Evolutionary conservation across 2,329 filamentous ascomycete species (phyloP), one percentile per base, ranked within the genome.

Genomic region (Mollisia scopiformis): DNA sequence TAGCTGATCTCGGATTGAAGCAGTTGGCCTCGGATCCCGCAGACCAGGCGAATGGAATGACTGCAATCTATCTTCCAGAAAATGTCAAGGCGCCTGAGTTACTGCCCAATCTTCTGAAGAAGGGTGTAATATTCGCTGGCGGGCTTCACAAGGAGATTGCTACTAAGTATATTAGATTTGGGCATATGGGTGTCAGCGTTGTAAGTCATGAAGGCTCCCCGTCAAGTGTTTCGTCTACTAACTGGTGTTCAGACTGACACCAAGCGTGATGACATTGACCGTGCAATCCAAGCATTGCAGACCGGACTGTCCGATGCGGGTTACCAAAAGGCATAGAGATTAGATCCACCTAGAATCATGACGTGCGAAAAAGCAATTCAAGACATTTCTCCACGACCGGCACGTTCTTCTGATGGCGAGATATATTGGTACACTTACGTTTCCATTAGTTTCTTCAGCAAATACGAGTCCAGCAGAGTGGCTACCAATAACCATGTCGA

Each of bases 1-100:
- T 97, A 55, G 79, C 86, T 5, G 89, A 90, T 55, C 82, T 98
- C 35, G 95, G 95, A 3, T 83, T 99, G 62, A 90, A 92, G 79
- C 91, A 97, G 75, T 83, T 99, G 37, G 93, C 95, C 23, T 77
- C 85, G 35, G 91, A 94, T 75, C 89, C 91, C 0, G 92, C 94
- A 71, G 90, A 96, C 77, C 94, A 98, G 79, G 93, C 95, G 43
- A 94, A 96, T 76, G 93, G 91, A 71, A 99, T 99, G 95, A 99
- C 95, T 3, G 94, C 95, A 61, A 95, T 99, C 68, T 97, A 95
- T 77, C 84, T 99, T 58, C 95, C 95, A 1, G 92, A 98, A 63
- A 88, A 84, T 41, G 80, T 98, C 56, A 88, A 89, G 69, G 88
- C 90, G 30, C 84, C 93, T 2, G 91, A 97, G 67, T 82, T 99